phyloP scores from a whole-genome alignment of 148 eudicot species.

The Rhododendron simsii region DNA sequence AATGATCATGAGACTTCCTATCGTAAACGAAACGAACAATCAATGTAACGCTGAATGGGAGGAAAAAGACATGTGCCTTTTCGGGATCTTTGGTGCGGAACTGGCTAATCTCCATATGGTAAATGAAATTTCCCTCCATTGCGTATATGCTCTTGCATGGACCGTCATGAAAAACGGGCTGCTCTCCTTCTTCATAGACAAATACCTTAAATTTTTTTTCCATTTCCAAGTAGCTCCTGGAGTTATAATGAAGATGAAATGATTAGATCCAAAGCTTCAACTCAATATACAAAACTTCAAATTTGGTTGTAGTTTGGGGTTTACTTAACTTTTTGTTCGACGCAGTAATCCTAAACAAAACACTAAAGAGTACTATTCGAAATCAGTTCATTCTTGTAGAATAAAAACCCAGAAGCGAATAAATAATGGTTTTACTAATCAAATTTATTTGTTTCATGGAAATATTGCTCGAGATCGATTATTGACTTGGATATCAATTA shows the following conservation, averaged over 20 bases:
- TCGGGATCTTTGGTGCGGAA: slow-evolving; percentile 57
- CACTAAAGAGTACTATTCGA: not conserved
- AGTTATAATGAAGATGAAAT: not conserved
- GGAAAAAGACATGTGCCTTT: slow-evolving; percentile 58
- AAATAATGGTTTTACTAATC: not conserved
- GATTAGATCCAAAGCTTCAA: not conserved
- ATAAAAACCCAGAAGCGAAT: not conserved
- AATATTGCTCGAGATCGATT: not conserved
- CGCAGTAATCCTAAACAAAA: not conserved
- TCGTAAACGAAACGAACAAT: slow-evolving; percentile 44
- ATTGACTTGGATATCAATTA: not conserved
- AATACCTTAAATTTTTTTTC: slow-evolving; percentile 60
- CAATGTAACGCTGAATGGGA: slow-evolving; percentile 57
- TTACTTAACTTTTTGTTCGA: not conserved
- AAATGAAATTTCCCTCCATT: slow-evolving; percentile 70
- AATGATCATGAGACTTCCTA: slow-evolving; percentile 35
- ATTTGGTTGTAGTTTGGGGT: not conserved
- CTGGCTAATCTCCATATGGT: slow-evolving; percentile 41
- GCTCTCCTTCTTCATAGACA: slow-evolving; percentile 71
- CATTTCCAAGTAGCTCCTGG: slow-evolving; percentile 85
- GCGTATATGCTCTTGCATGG: slow-evolving; percentile 63
- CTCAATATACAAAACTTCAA: not conserved
- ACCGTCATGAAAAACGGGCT: slow-evolving; percentile 69
- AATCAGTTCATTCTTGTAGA: not conserved
- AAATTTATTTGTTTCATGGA: not conserved